A percentile compares a stretch with the other conserved stretches of the same genome.
These are phyloP conservation scores for Panicum miliaceum DNA, from an alignment of 176 grass and related monocot genomes.

Conservation along the genomic window DNA sequence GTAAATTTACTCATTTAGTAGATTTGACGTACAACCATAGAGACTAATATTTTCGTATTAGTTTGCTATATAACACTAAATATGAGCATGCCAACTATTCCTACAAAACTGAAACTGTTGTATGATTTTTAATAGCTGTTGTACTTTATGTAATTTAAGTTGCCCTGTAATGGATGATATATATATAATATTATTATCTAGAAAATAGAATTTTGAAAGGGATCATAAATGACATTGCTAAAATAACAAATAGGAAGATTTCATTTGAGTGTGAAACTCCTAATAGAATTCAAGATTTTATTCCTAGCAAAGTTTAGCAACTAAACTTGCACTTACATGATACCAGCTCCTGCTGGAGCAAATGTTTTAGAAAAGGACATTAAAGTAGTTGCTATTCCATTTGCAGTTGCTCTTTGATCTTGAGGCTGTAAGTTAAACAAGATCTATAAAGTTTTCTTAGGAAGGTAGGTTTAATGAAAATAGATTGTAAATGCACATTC, in stretches of 20 bases:
- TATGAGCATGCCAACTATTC: too few relatives aligned
- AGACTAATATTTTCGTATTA: neutral
- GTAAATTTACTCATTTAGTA: neutral
- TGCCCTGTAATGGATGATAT: too few relatives aligned
- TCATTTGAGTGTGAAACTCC: neutral
- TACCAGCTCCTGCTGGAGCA: constrained; percentile 58
- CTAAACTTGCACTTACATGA: constrained; percentile 43
- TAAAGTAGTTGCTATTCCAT: constrained; percentile 53
- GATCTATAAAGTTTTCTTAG: neutral
- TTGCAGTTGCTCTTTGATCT: constrained; percentile 59
- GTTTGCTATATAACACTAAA: neutral
- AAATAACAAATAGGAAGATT: too few relatives aligned
- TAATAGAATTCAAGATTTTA: neutral
- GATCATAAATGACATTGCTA: too few relatives aligned
- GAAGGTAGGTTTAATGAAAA: neutral
- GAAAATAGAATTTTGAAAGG: too few relatives aligned
- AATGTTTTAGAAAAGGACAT: constrained; percentile 67
- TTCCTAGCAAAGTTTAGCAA: too few relatives aligned
- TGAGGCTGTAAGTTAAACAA: constrained; percentile 43
- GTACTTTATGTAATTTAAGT: too few relatives aligned
- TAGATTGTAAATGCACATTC: constrained; percentile 23
- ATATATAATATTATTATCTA: too few relatives aligned
- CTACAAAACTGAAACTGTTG: too few relatives aligned
- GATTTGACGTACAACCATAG: neutral
- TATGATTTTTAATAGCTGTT: too few relatives aligned